Evolutionary conservation across 164 flowering plant species (phyloP), one percentile per base, ranked within the genome.

Genomic region (Nelumbo lutea): DNA sequence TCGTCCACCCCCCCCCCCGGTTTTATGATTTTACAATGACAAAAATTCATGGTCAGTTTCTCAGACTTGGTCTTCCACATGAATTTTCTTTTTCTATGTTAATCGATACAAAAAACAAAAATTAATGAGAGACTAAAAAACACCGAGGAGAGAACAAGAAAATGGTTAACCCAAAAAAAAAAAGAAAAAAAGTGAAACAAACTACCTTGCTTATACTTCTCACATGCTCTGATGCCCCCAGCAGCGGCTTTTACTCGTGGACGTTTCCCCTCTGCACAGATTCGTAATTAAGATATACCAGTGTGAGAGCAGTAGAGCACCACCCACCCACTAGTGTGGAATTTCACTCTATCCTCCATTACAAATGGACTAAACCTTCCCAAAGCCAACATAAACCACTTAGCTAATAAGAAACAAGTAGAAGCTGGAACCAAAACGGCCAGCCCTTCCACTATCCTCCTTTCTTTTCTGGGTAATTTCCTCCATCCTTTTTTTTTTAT

Each of bases 1-100:
- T 41, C 44, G 67, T 68, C 52, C 27, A 27, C 27, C 27, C 27
- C 27, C 27, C 27, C 0, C 68, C 44, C 42, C 61, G 2, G 39
- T 39, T 2, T 59, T 64, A 60, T 71, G 62, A 71, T 68, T 76
- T 59, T 75, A 70, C 77, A 76, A 58, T 53, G 74, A 76, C 59
- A 27, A 13, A 69, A 61, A 66, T 53, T 47, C 64, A 66, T 41
- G 59, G 67, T 72, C 66, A 66, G 73, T 64, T n/a, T 14, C 46
- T 45, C 57, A 27, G 27, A 27, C 27, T 27, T 27, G 27, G 27
- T 27, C 27, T 27, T 27, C 27, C 27, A 27, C 27, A 27, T 27
- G 27, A 27, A 27, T 27, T 27, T 27, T 27, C 27, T 27, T 27
- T 27, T 27, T 27, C 27, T 27, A 27, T 27, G 27, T 27, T 27